These are phyloP conservation scores for Neurospora sp. DNA, from an alignment of 2,329 filamentous ascomycete genomes.

Conservation along the genomic window DNA sequence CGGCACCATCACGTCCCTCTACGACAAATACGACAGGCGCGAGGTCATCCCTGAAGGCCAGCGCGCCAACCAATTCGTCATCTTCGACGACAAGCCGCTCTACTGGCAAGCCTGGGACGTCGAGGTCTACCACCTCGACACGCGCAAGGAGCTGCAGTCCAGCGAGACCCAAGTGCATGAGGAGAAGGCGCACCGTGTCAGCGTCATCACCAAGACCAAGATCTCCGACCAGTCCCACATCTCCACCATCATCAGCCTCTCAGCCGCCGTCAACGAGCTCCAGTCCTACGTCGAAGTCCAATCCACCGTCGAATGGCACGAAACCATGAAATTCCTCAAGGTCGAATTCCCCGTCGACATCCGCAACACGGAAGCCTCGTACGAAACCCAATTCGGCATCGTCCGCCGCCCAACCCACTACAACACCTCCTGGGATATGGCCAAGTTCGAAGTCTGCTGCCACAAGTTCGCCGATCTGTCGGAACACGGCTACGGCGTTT, in stretches of 20 bases:
- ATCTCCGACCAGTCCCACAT: constrained; percentile 84
- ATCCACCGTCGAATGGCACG: constrained; percentile 90
- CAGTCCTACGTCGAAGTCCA: constrained; percentile 67
- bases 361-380: constrained; percentile 82
- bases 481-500: constrained; percentile 65
- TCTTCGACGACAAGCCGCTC: constrained; percentile 94
- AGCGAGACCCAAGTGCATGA: constrained; percentile 63
- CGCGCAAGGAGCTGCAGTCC: constrained; percentile 64
- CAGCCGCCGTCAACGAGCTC: constrained; percentile 54
- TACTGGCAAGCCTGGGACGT: constrained; percentile 99
- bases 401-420: constrained; percentile 89
- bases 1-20: constrained; percentile 76
- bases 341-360: constrained; percentile 95
- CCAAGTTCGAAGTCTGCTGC: constrained; percentile 69
- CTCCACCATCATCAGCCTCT: constrained; percentile 74
- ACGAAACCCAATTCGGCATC: constrained; percentile 91
- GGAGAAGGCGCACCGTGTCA: constrained; percentile 63
- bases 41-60: constrained; percentile 66
- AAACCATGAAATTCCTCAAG: constrained; percentile 96
- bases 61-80: constrained; percentile 83
- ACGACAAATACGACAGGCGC: constrained; percentile 62
- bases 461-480: constrained; percentile 66
- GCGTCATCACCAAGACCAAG: constrained; percentile 72
- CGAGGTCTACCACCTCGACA: constrained; percentile 89
- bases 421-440: constrained; percentile 85